Evolutionary conservation across 768 basidiomycete genomes (phyloP).

Genomic region (Mrakia blollopis): DNA sequence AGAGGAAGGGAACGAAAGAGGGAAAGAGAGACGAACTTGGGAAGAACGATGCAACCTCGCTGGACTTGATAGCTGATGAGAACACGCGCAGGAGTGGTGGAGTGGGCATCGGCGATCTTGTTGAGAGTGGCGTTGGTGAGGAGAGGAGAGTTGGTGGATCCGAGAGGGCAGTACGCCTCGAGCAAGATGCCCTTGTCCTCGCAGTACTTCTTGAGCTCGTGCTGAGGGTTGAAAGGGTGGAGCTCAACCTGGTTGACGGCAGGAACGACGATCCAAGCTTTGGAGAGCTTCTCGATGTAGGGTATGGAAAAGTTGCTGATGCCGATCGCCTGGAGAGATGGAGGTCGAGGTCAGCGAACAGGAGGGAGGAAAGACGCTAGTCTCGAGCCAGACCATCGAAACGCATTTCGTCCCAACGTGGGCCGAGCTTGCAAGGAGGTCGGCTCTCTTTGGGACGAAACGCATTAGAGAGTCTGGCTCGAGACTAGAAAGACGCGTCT

Average conservation of each 20-base stretch:
- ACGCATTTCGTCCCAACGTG: too few relatives aligned
- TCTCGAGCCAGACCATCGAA: too few relatives aligned
- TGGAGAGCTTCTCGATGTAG: conserved; percentile 62
- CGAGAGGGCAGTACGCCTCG: conserved; percentile 77
- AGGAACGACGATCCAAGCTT: conserved; percentile 67
- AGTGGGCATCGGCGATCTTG: conserved; percentile 60
- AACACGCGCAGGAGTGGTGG: conserved; percentile 59
- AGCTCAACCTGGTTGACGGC: conserved; percentile 63
- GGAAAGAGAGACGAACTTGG: conserved; percentile 46
- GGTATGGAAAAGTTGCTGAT: conserved; percentile 71
- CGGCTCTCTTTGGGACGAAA: too few relatives aligned
- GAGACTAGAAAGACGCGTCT: too few relatives aligned
- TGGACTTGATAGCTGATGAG: conserved; percentile 47
- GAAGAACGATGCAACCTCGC: conserved; percentile 59
- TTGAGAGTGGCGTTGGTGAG: conserved; percentile 56
- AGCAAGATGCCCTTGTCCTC: conserved; percentile 66
- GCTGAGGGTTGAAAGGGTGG: conserved; percentile 35
- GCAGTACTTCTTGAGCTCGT: conserved; percentile 65
- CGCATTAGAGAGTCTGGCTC: too few relatives aligned
- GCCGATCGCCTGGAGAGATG: conserved; percentile 49
- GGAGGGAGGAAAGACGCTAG: too few relatives aligned
- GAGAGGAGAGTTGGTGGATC: conserved; percentile 71
- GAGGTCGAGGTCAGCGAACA: background rate
- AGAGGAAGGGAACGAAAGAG: background rate
- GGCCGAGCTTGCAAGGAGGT: too few relatives aligned